Evolutionary conservation across 75 land plant genomes (phyloP).

Genomic region (Larix kaempferi): DNA sequence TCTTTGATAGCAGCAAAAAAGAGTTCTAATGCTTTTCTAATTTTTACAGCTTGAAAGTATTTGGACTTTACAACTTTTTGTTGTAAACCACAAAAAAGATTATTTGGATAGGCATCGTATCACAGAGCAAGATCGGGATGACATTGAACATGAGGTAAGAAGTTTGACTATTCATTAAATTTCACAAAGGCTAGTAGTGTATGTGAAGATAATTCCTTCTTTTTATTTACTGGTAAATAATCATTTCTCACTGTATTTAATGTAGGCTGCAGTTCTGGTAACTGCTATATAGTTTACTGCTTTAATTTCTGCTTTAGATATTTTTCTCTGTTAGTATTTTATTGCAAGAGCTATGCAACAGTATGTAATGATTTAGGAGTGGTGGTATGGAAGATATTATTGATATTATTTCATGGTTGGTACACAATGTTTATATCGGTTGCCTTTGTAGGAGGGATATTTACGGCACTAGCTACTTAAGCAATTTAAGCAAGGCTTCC

Average conservation of each 20-base stretch:
- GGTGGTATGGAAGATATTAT: not conserved
- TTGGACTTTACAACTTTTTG: slow-evolving; percentile 59
- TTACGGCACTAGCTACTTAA: not conserved
- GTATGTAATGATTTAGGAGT: not conserved
- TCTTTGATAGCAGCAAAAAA: too few relatives aligned
- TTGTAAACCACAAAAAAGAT: slow-evolving; percentile 73
- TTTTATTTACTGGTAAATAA: not conserved
- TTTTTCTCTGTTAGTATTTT: not conserved
- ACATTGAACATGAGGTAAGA: slow-evolving; percentile 92
- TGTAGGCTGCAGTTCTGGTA: not conserved
- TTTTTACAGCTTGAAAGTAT: slow-evolving; percentile 71
- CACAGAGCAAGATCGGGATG: slow-evolving; percentile 92
- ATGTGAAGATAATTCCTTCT: not conserved
- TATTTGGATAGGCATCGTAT: slow-evolving; percentile 82
- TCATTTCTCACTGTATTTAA: not conserved
- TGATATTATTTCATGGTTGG: not conserved
- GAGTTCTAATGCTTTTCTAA: not conserved
- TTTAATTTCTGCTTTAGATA: not conserved
- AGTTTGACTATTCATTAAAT: not conserved
- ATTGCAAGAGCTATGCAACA: not conserved
- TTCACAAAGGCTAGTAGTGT: not conserved
- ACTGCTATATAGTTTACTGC: not conserved
- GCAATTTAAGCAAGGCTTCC: not conserved
- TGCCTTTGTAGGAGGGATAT: not conserved
- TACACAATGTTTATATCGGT: not conserved